Base-by-base conservation (phyloP, 129 eudicot genomes). In the Tagetes patula region DNA sequence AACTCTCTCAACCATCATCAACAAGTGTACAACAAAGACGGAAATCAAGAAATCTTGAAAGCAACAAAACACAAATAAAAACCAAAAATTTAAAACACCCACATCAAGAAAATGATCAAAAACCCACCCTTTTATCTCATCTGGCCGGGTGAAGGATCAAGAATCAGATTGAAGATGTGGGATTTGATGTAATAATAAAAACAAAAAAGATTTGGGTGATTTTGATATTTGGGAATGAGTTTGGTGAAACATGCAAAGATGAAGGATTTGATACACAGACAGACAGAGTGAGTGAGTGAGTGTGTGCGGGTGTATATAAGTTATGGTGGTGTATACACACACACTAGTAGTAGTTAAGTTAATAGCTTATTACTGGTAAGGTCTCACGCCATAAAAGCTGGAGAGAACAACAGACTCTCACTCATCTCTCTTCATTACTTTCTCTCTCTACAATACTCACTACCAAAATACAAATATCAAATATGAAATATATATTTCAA, bases 311-410 rank as follows among this genome's bases (percentile, higher is more conserved):
- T 56, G 33, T 69, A 65, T 61, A 49, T 47, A 70, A 70, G 81
- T 60, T 64, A 58, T 74, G 80, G 82, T 75, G 73, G 71, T 79
- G 85, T 80, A 79, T 78, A 79, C 82, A 85, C 60, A 48, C 27
- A 20, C 27, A 20, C 27, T 20, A 20, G 27, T 20, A 20, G 27
- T 20, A 20, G 27, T 20, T 20, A 20, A 20, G 27, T 20, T 20
- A 20, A 20, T 20, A 20, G 27, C 27, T 20, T 20, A 20, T 20
- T 67, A 72, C 84, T 74, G 81, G 87, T 75, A 86, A 78, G 75
- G 87, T 82, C 79, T 89, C 89, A 82, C 86, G 92, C 91, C 91
- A 84, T 86, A 86, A 86, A 86, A 86, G 92, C 84, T 86, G 84
- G 87, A 89, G 84, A 79, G 89, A 80, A 82, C 84, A 80, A 79